Evolutionary conservation across 352 stramenopile genomes (phyloP).

Genomic region (Globisporangium carolinianum): DNA sequence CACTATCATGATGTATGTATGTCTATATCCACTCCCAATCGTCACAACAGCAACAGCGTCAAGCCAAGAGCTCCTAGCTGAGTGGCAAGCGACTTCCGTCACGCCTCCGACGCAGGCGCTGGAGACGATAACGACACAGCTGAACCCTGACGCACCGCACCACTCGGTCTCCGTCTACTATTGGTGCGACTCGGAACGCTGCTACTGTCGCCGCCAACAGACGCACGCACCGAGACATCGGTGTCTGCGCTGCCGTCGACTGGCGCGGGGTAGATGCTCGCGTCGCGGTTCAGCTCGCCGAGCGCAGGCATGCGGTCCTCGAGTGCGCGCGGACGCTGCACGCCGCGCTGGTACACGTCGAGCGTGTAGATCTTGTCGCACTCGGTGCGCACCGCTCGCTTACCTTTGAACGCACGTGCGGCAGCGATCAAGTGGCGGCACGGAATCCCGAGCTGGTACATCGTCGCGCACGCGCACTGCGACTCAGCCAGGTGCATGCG

Average conservation of each 20-base stretch:
- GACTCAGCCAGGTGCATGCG: slow-evolving; percentile 50
- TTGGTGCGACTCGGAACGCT: background rate
- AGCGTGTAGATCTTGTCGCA: slow-evolving; percentile 76
- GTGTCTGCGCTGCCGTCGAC: background rate
- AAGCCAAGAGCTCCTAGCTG: no score
- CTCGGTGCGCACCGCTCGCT: slow-evolving; percentile 43
- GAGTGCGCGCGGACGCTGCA: slow-evolving; percentile 4
- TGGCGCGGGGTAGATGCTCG: slow-evolving; percentile 11
- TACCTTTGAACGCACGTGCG: slow-evolving; percentile 49
- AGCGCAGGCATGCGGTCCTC: slow-evolving; percentile 12
- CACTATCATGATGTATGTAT: no score
- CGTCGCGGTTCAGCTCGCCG: slow-evolving; percentile 10
- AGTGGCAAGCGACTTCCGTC: no score
- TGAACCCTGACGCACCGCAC: no score
- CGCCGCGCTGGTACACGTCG: slow-evolving; percentile 23
- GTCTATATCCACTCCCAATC: no score
- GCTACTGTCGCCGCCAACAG: background rate
- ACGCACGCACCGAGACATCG: background rate
- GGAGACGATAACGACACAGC: no score
- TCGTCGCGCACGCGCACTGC: slow-evolving; percentile 61
- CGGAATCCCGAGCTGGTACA: slow-evolving; percentile 70
- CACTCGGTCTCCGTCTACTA: background rate
- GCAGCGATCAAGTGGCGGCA: slow-evolving; percentile 74
- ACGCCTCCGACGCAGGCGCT: no score
- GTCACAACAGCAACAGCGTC: no score